Conservation (phyloP, 352 stramenopile species). For the Phytophthora syringae region DNA sequence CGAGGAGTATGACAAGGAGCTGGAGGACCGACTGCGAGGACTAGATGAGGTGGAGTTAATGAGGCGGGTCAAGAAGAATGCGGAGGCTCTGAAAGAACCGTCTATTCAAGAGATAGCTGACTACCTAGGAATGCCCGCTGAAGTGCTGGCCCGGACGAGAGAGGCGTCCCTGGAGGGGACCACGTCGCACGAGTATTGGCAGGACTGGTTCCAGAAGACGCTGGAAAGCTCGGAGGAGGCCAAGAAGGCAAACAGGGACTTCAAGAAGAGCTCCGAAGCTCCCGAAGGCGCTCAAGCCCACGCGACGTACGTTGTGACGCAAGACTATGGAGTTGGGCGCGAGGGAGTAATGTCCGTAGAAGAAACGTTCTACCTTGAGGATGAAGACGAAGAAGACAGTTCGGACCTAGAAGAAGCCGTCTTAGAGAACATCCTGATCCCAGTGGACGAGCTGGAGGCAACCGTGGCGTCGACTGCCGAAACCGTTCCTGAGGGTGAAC, state of each 20-base stretch:
- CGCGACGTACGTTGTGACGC: too few species aligned
- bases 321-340: too few species aligned
- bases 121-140: background rate
- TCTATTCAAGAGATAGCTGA: background rate
- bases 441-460: too few species aligned
- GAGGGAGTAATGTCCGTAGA: too few species aligned
- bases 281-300: too few species aligned
- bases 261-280: background rate
- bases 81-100: background rate
- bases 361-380: too few species aligned
- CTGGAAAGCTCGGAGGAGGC: background rate
- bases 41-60: constrained; percentile 3
- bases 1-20: constrained; percentile 16
- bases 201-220: background rate
- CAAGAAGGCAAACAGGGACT: constrained; percentile 3
- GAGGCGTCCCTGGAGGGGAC: background rate
- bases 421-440: too few species aligned
- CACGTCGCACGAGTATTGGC: background rate
- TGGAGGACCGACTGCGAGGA: constrained; percentile 7
- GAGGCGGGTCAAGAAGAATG: background rate
- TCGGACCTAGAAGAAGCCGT: too few species aligned
- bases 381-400: too few species aligned
- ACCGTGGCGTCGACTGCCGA: too few species aligned
- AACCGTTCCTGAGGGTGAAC: too few species aligned
- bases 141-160: background rate